phyloP scores from a whole-genome alignment of 225 moss, liverwort and hornwort species.

The Ulota crispa region DNA sequence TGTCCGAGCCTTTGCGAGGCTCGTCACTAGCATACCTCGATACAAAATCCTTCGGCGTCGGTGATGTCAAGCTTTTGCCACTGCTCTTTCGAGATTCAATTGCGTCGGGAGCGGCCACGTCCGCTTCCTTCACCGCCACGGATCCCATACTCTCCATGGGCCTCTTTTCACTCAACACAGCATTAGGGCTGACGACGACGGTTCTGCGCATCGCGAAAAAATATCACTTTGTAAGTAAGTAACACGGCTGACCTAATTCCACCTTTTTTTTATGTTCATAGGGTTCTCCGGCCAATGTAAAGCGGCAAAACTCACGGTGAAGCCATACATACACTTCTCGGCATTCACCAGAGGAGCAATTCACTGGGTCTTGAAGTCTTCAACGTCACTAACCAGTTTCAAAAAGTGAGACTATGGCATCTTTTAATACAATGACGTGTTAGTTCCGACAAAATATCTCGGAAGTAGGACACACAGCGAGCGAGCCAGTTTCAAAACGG shows the following conservation, averaged over 20 bases:
- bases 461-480: not conserved
- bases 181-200: slow-evolving; percentile 42
- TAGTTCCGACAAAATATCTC: not conserved
- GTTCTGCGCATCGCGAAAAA: not conserved
- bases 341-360: not conserved
- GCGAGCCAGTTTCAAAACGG: not conserved
- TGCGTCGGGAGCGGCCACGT: slow-evolving; percentile 36
- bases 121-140: slow-evolving; percentile 48
- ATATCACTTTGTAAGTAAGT: not conserved
- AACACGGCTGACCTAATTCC: not conserved
- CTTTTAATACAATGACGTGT: not conserved
- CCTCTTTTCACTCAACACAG: slow-evolving; percentile 45
- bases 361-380: not conserved
- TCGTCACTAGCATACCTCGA: slow-evolving; percentile 68
- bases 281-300: not conserved
- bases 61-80: slow-evolving; percentile 71
- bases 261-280: not conserved
- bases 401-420: not conserved
- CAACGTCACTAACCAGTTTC: not conserved
- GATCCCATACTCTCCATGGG: slow-evolving; percentile 39
- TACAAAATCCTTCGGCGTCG: slow-evolving; percentile 61
- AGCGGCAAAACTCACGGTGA: not conserved
- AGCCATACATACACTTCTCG: not conserved
- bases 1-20: slow-evolving; percentile 87
- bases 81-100: slow-evolving; percentile 63